Evolutionary conservation across 257 asterid genomes (phyloP).

Genomic region (Plantago ovata): DNA sequence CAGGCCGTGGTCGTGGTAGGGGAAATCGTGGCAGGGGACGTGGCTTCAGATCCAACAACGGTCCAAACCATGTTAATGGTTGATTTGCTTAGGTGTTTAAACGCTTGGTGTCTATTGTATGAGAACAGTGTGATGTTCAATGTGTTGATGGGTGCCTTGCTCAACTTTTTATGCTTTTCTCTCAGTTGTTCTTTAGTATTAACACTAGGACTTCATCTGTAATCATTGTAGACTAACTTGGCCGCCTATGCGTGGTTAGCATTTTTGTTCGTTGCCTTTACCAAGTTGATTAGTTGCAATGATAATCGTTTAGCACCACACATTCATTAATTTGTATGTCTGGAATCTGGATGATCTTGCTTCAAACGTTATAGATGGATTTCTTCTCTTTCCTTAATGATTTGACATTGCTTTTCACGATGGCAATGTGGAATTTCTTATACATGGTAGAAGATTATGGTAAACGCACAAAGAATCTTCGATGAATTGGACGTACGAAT

Average conservation of each 20-base stretch:
- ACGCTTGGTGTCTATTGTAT: constrained; percentile 18
- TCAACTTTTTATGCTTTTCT: constrained; percentile 27
- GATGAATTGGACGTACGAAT: too few species aligned
- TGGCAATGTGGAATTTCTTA: too few species aligned
- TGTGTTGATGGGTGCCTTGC: constrained; percentile 25
- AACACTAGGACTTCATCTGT: constrained; percentile 46
- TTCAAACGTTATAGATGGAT: constrained; percentile 14
- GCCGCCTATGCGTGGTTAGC: constrained; percentile 55
- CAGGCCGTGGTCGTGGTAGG: constrained; percentile 90
- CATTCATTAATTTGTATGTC: constrained; percentile 68
- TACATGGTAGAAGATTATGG: too few species aligned
- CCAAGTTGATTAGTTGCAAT: constrained; percentile 34
- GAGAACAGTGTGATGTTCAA: constrained; percentile 20
- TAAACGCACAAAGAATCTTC: too few species aligned
- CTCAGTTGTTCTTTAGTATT: constrained; percentile 28
- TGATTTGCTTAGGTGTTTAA: constrained; percentile 33
- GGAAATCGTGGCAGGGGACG: constrained; percentile 77
- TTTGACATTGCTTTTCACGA: too few species aligned
- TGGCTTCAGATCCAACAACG: constrained; percentile 68
- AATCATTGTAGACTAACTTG: constrained; percentile 38
- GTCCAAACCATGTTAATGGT: constrained; percentile 35
- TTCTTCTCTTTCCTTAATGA: neutral
- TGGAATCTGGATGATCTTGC: constrained; percentile 27
- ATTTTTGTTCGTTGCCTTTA: constrained; percentile 40
- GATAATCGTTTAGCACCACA: constrained; percentile 49